These are phyloP conservation scores for Colletotrichum sp. DNA, from an alignment of 2,329 filamentous ascomycete genomes.

Conservation along the genomic window DNA sequence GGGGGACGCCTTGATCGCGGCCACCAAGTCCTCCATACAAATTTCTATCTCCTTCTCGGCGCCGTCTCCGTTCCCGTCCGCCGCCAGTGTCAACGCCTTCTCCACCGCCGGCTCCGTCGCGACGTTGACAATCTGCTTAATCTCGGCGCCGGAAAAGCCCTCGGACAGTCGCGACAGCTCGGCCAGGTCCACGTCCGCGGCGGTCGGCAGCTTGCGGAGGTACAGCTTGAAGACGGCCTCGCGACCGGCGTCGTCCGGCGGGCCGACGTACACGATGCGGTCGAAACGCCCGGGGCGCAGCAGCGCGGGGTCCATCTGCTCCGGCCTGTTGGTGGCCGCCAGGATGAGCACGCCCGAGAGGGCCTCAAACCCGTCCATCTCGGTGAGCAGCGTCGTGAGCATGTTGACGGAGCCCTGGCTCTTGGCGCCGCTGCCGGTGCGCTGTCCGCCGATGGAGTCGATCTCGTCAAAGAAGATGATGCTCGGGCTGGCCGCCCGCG, in stretches of 20 bases:
- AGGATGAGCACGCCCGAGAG: conserved; percentile 85
- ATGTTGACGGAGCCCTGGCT: conserved; percentile 72
- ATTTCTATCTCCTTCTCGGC: conserved; percentile 25
- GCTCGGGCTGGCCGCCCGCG: conserved; percentile 79
- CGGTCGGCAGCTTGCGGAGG: conserved; percentile 63
- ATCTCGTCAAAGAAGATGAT: conserved; percentile 99
- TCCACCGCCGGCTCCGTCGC: conserved; percentile 47
- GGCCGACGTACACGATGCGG: conserved; percentile 82
- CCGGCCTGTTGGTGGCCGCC: conserved; percentile 90
- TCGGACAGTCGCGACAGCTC: conserved; percentile 69
- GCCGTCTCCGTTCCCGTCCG: not conserved
- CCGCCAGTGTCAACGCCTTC: conserved; percentile 29
- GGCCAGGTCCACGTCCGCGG: conserved; percentile 67
- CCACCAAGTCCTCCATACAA: conserved; percentile 47
- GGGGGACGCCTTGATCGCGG: conserved; percentile 50
- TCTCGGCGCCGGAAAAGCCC: conserved; percentile 86
- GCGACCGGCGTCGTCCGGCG: conserved; percentile 75
- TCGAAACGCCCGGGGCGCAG: conserved; percentile 88
- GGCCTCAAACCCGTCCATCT: conserved; percentile 94
- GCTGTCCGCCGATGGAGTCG: conserved; percentile 75
- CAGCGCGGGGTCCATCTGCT: conserved; percentile 83
- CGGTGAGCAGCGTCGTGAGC: conserved; percentile 86
- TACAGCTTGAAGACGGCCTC: conserved; percentile 78
- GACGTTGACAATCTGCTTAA: conserved; percentile 59
- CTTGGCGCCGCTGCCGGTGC: conserved; percentile 48